A percentile compares a stretch with the other conserved stretches of the same genome.
Conservation (phyloP, 2,329 filamentous ascomycete species). For the Penicillium sp. region DNA sequence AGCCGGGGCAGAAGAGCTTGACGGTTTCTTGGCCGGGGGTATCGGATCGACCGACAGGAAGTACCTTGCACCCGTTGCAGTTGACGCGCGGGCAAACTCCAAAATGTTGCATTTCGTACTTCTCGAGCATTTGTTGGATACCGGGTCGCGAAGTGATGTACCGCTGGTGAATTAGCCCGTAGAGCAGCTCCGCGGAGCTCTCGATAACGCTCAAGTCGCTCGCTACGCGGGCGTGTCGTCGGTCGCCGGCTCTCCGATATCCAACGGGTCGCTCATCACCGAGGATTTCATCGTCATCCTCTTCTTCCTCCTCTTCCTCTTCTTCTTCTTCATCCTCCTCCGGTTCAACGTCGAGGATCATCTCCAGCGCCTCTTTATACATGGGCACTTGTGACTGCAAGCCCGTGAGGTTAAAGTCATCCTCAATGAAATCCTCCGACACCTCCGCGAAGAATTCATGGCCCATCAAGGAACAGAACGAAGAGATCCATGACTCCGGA, state of each 20-base stretch:
- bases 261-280: conserved; percentile 56
- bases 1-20: conserved; percentile 96
- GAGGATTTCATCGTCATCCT: conserved; percentile 70
- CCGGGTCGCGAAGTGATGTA: conserved; percentile 96
- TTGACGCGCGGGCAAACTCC: conserved; percentile 92
- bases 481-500: conserved; percentile 94
- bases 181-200: conserved; percentile 95
- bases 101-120: conserved; percentile 96
- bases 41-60: conserved; percentile 92
- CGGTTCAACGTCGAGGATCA: conserved; percentile 98
- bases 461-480: conserved; percentile 91
- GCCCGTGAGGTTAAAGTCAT: conserved; percentile 98
- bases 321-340: conserved; percentile 77
- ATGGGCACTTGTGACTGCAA: conserved; percentile 93
- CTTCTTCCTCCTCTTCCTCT: conserved; percentile 69
- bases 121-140: conserved; percentile 99
- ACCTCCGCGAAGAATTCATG: conserved; percentile 99
- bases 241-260: conserved; percentile 61
- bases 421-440: conserved; percentile 98
- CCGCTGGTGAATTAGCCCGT: conserved; percentile 96
- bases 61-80: conserved; percentile 85
- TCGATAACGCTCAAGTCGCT: conserved; percentile 96
- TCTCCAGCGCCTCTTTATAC: conserved; percentile 99
- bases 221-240: conserved; percentile 82
- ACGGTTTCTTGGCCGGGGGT: conserved; percentile 96